Evolutionary conservation across 768 basidiomycete genomes (phyloP).

Genomic region (Russula brevipes): DNA sequence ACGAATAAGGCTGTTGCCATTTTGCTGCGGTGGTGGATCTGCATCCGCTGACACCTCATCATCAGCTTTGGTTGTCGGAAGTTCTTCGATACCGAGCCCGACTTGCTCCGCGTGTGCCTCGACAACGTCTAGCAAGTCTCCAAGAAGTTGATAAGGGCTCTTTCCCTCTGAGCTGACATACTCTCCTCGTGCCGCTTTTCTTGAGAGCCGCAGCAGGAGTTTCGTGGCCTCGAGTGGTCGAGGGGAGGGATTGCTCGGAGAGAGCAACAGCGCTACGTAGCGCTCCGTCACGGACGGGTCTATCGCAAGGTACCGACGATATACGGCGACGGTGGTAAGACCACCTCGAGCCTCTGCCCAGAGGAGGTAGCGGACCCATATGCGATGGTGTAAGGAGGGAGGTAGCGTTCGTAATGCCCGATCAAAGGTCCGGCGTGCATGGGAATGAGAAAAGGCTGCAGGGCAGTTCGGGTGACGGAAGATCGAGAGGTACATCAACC

Average conservation of each 20-base stretch:
- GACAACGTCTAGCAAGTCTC: conserved; percentile 87
- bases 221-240: conserved; percentile 93
- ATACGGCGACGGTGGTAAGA: conserved; percentile 69
- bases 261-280: conserved; percentile 64
- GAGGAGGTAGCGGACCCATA: conserved; percentile 89
- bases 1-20: conserved; percentile 46
- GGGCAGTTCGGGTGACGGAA: conserved; percentile 90
- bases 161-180: conserved; percentile 89
- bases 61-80: conserved; percentile 35
- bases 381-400: conserved; percentile 83
- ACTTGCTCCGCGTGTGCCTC: conserved; percentile 90
- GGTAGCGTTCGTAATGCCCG: conserved; percentile 89
- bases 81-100: conserved; percentile 75
- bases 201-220: conserved; percentile 74
- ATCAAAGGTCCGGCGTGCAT: conserved; percentile 92
- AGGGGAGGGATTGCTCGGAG: conserved; percentile 51
- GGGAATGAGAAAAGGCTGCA: conserved; percentile 73
- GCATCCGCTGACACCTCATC: conserved; percentile 44
- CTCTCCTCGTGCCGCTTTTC: conserved; percentile 76
- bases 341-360: conserved; percentile 88
- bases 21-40: conserved; percentile 29
- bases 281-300: conserved; percentile 79
- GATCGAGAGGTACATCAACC: conserved; percentile 89
- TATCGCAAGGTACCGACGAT: conserved; percentile 82
- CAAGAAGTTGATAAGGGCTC: conserved; percentile 90